Base-by-base conservation (phyloP, 108 stramenopile genomes). In the Fistulifera solaris region DNA sequence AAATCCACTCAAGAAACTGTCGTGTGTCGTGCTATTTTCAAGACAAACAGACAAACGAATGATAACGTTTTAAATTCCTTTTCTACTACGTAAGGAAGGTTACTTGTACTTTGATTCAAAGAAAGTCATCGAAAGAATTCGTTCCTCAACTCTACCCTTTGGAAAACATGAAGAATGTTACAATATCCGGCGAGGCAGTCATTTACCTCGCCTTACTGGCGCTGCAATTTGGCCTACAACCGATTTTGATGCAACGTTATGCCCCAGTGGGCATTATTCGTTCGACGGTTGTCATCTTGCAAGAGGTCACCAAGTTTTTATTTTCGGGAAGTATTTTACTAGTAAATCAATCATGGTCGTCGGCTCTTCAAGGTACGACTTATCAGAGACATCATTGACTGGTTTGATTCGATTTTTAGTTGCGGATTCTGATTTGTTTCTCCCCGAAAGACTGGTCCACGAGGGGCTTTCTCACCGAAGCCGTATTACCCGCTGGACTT, bases 161-260 rank as follows among this genome's bases (percentile, higher is more conserved):
- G n/a, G n/a, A 17, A 11, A 45, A 45, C 17, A 21, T 45, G 44
- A 45, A 45, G 21, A 45, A 3, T 45, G 5, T 11, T 11, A 11
- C 21, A 21, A 45, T 45, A 17, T 21, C 21, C 21, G 44, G 19
- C 44, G 44, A 54, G 38, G 71, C 71, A 6, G 48, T 68, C 16
- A 54, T 64, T 27, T 87, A 62, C 64, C 82, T 92, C 81, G 38
- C 64, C 28, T 66, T 94, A 23, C 65, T 94, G 27, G 64, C 93
- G 18, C 44, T 95, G 0, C 96, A 97, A 59, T 95, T 90, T 52
- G 96, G 91, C 17, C 57, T 95, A 14, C 96, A 97, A 61, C 96
- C 96, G 0, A 59, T 85, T 19, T 57, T 97, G 18, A 84, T 81
- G 13, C 66, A 67, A 26, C 35, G 55, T 31, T 91, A 59, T 61